Base-by-base conservation (phyloP, 768 basidiomycete genomes). In the Scleroderma citrinum region DNA sequence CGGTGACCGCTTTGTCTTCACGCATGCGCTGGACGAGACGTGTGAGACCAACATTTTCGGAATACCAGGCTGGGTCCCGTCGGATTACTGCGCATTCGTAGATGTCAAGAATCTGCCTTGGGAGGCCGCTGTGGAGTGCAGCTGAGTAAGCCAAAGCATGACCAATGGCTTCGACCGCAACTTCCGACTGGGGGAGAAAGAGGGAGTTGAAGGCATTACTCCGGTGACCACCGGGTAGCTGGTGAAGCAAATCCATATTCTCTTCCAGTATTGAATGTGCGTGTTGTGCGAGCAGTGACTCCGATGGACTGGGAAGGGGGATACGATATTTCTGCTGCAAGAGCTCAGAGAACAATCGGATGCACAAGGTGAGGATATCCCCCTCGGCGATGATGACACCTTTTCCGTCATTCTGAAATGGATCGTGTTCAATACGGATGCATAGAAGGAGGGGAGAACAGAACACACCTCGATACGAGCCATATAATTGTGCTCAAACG, bases 401-500 rank as follows among this genome's bases (percentile, higher is more conserved):
- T 50, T 69, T 70, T 7, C 59, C 59, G 19, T 69, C 81, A 66
- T 56, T 72, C 71, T 64, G 30, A 32, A 14, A 46, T 5, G 37
- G 26, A 32, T 2, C 8, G 12, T 35, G 40, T 34, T 32, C 38
- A 26, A 34, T 19, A 32, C 3, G 20, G 23, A 34, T 5, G 0
- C 32, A 31, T 5, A 8, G 20, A 50, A 36, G 43, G 29, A 26
- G 14, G 8, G 17, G 29, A 31, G 52, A 55, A 47, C 56, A 52
- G 17, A 56, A 56, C 65, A 3, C 48, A 81, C 81, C 69, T 80
- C 75, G 26, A 78, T 71, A 38, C 69, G 69, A 5, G 76, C 73
- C 69, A 83, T 75, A 55, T 79, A 77, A 56, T 84, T 85, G 47
- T 77, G 75, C 44, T 79, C 81, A 48, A 82, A 83, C 0, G 79